Evolutionary conservation across 2,329 filamentous ascomycete species (phyloP), one percentile per base, ranked within the genome.

Genomic region (Fusarium protoensiforme): DNA sequence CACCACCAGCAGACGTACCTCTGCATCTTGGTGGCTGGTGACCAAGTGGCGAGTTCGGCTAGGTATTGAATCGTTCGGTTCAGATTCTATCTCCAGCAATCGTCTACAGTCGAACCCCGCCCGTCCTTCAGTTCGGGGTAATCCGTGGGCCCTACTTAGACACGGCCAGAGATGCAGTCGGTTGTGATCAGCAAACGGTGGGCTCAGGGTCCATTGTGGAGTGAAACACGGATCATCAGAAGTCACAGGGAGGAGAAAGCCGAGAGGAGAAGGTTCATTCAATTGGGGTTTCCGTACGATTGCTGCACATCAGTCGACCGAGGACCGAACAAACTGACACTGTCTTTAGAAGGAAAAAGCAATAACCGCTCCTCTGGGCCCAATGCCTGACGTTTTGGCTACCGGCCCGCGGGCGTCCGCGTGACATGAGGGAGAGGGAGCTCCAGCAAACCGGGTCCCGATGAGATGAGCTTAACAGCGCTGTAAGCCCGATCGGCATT

Each of bases 1-100:
- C 53, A 43, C 31, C 22, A 16, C 29, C 13, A 29, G n/a, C 7
- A 24, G 29, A 68, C 59, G 72, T 75, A 69, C 67, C 68, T 65
- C 51, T 65, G 59, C 61, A 68, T 62, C 27, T 38, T 16, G 71
- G 75, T 76, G 75, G 75, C 72, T 77, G 70, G 74, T 69, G 65
- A 71, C 68, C 62, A 61, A 67, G 76, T 78, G 76, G 76, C 76
- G 65, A 78, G 68, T 68, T 71, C 60, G 41, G 36, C 60, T 63
- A 51, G 27, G 46, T 51, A 59, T 75, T 78, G 71, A 73, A 64
- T 72, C 65, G 61, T 43, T 61, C 59, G 61, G 46, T 60, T 60
- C 35, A 73, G 58, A 53, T 48, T 53, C 54, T 31, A 35, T 43
- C 36, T 27, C 46, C 61, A 43, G 60, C 46, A 39, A 54, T 39